phyloP scores from a whole-genome alignment of 2,329 filamentous ascomycete species.

The Zelopaecilomyces penicillatus region DNA sequence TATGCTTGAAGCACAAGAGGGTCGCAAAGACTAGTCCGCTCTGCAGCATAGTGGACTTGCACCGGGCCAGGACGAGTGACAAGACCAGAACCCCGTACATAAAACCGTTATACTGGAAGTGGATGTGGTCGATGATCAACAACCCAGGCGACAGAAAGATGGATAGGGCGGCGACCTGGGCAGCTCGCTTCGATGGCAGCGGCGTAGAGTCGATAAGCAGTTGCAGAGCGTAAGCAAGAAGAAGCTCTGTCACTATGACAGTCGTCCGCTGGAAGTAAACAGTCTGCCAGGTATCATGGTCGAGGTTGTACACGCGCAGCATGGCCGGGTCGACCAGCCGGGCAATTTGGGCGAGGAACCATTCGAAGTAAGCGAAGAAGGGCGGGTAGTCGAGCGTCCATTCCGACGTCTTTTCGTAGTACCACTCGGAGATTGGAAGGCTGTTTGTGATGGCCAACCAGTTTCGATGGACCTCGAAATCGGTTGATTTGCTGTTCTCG shows the following conservation, averaged over 20 bases:
- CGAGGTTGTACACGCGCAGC: conserved; percentile 71
- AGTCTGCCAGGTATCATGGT: conserved; percentile 87
- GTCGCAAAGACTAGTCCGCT: conserved; percentile 79
- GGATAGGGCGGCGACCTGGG: conserved; percentile 80
- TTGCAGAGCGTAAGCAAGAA: conserved; percentile 75
- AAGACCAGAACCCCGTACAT: conserved; percentile 86
- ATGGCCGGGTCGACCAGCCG: conserved; percentile 70
- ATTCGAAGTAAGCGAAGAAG: conserved; percentile 97
- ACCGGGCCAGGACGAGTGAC: conserved; percentile 75
- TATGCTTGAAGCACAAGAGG: conserved; percentile 92
- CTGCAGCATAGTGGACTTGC: conserved; percentile 62
- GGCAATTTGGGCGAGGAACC: conserved; percentile 75
- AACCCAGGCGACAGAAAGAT: conserved; percentile 87
- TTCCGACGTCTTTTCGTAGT: conserved; percentile 95
- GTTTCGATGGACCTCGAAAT: conserved; percentile 98
- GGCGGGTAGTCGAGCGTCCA: conserved; percentile 99
- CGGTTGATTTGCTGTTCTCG: conserved; percentile 77
- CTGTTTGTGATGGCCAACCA: conserved; percentile 96
- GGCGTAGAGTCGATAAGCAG: conserved; percentile 69
- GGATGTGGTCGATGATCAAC: conserved; percentile 94
- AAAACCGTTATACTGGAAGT: conserved; percentile 98
- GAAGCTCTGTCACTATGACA: conserved; percentile 76
- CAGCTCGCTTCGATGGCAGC: conserved; percentile 57
- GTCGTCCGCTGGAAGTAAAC: conserved; percentile 87
- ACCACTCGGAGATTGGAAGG: conserved; percentile 82